These are phyloP conservation scores for Cryphonectria parasitica DNA, from an alignment of 2,329 filamentous ascomycete genomes.

Conservation along the genomic window DNA sequence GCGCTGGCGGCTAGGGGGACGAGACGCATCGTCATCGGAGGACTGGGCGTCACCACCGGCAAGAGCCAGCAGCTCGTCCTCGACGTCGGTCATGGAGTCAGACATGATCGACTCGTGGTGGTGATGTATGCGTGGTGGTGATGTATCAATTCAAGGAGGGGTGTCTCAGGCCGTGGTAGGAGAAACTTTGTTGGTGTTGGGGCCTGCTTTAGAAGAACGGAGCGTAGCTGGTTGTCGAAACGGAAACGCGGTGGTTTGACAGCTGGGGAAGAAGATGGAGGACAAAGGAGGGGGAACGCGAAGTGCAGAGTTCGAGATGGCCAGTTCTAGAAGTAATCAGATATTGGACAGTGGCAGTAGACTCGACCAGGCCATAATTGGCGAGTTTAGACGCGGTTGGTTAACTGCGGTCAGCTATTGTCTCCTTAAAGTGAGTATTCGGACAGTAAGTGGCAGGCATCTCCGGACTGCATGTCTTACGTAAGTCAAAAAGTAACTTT, in stretches of 20 bases:
- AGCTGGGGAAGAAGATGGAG: background rate
- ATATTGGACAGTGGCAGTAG: background rate
- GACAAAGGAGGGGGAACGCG: too few species aligned
- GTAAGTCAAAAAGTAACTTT: background rate
- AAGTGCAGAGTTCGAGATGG: background rate
- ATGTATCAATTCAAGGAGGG: background rate
- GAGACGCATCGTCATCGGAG: constrained; percentile 61
- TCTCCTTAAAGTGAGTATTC: background rate
- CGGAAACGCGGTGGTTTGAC: background rate
- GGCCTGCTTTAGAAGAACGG: background rate
- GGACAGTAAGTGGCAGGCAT: background rate
- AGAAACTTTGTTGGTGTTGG: background rate
- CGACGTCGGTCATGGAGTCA: constrained; percentile 60
- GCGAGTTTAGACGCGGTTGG: background rate
- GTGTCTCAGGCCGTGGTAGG: background rate
- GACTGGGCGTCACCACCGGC: constrained; percentile 73
- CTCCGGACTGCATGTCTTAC: background rate
- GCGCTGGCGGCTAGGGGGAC: constrained; percentile 57
- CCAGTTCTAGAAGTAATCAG: background rate
- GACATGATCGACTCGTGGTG: constrained; percentile 64
- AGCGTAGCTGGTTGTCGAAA: background rate
- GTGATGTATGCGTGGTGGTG: background rate
- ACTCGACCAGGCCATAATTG: background rate
- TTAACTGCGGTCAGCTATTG: background rate
- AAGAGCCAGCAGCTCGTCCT: constrained; percentile 91